Percentiles rank a stretch among this genome's conserved stretches.
Evolutionary conservation across 2,329 filamentous ascomycete species (phyloP).

Genomic region (Cercospora sp.): DNA sequence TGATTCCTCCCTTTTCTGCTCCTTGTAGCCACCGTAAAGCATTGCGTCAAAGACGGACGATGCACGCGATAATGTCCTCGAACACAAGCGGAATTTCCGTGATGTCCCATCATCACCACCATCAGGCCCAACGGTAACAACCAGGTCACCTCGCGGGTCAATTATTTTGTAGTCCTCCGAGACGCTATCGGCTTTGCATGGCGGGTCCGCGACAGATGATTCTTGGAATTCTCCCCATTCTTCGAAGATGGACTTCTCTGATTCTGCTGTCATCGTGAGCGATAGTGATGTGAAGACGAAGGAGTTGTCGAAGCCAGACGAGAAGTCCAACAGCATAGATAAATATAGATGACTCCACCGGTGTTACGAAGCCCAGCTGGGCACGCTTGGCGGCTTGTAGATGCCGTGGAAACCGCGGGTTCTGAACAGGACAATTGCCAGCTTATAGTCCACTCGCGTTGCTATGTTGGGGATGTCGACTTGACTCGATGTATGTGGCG

Average conservation of each 20-base stretch:
- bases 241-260: neutral
- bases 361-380: no score
- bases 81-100: neutral
- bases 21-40: neutral
- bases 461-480: no score
- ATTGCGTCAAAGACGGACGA: slow-evolving; percentile 10
- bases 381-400: no score
- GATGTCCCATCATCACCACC: neutral
- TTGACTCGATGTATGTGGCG: no score
- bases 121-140: neutral
- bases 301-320: no score
- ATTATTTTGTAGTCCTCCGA: neutral
- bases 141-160: slow-evolving; percentile 4
- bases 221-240: neutral
- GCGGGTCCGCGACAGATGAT: neutral
- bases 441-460: no score
- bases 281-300: no score
- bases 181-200: neutral
- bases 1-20: neutral
- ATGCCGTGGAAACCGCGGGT: no score
- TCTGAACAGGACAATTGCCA: no score
- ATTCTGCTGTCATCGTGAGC: neutral
- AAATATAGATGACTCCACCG: no score
- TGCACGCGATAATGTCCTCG: slow-evolving; percentile 1
- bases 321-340: no score